phyloP scores from a whole-genome alignment of 2,329 filamentous ascomycete genomes.

The Cercospora sp. region DNA sequence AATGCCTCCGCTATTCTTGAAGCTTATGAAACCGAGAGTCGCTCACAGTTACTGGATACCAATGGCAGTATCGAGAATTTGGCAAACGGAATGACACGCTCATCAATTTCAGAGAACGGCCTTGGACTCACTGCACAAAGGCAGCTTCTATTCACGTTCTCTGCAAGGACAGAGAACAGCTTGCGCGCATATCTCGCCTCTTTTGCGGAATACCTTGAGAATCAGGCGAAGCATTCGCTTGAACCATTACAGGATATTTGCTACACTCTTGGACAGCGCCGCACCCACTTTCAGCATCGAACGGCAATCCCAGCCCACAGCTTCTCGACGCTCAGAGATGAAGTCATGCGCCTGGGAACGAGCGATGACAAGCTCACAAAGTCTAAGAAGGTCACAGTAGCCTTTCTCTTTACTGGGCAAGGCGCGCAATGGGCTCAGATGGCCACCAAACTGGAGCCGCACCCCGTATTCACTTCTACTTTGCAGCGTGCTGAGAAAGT shows the following conservation, averaged over 20 bases:
- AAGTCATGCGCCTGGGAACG: neutral
- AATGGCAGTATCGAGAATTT: neutral
- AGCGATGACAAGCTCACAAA: neutral
- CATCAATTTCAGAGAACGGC: neutral
- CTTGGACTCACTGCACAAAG: neutral
- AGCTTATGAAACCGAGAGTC: neutral
- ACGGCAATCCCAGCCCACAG: neutral
- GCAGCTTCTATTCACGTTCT: neutral
- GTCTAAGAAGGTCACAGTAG: neutral
- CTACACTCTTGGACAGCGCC: neutral
- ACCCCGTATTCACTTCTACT: neutral
- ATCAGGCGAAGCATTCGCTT: neutral
- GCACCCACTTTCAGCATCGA: neutral
- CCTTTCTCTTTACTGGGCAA: constrained; percentile 21
- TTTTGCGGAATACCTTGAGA: neutral
- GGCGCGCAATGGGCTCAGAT: constrained; percentile 23
- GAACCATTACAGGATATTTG: neutral
- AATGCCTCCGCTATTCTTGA: constrained; percentile 6
- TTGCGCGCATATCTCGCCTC: neutral
- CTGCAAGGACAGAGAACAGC: neutral
- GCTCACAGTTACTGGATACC: neutral
- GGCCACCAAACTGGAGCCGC: constrained; percentile 3
- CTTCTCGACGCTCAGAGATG: neutral
- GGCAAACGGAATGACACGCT: too few species aligned
- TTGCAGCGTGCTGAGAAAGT: neutral